Conservation (phyloP, 1,139 yeast species). For the Protomyces macrosporus region DNA sequence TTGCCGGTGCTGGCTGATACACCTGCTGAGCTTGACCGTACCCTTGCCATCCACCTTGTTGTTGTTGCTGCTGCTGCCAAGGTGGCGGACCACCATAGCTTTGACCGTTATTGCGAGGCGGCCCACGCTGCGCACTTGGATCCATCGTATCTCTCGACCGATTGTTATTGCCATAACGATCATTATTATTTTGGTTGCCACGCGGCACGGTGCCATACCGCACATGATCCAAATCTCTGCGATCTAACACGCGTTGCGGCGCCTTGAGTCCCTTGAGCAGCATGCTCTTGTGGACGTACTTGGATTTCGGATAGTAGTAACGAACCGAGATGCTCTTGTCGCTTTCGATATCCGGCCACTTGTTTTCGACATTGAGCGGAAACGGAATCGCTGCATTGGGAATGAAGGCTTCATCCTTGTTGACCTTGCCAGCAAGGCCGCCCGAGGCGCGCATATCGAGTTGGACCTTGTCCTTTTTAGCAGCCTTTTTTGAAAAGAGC, state of each 20-base stretch:
- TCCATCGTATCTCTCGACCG: slow-evolving; percentile 15
- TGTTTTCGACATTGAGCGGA: slow-evolving; percentile 53
- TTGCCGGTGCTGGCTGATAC: slow-evolving; percentile 6
- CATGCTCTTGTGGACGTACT: slow-evolving; percentile 59
- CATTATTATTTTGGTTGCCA: slow-evolving; percentile 1
- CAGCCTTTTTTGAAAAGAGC: slow-evolving; percentile 35
- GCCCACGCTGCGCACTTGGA: slow-evolving; percentile 8
- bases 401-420: slow-evolving; percentile 45
- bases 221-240: slow-evolving; percentile 18
- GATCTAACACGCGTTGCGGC: slow-evolving; percentile 12
- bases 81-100: neutral
- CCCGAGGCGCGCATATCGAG: slow-evolving; percentile 25
- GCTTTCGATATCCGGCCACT: slow-evolving; percentile 48
- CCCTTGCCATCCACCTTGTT: slow-evolving; percentile 5
- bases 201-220: slow-evolving; percentile 21
- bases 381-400: slow-evolving; percentile 49
- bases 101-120: neutral
- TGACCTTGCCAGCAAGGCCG: slow-evolving; percentile 65
- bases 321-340: slow-evolving; percentile 52
- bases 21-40: slow-evolving; percentile 8
- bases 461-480: slow-evolving; percentile 34
- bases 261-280: slow-evolving; percentile 58
- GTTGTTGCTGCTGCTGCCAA: slow-evolving; percentile 1
- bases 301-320: slow-evolving; percentile 51
- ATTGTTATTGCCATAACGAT: slow-evolving; percentile 24